Evolutionary conservation across 2,329 filamentous ascomycete species (phyloP), one percentile per base, ranked within the genome.

Genomic region (Bipolaris zeicola): DNA sequence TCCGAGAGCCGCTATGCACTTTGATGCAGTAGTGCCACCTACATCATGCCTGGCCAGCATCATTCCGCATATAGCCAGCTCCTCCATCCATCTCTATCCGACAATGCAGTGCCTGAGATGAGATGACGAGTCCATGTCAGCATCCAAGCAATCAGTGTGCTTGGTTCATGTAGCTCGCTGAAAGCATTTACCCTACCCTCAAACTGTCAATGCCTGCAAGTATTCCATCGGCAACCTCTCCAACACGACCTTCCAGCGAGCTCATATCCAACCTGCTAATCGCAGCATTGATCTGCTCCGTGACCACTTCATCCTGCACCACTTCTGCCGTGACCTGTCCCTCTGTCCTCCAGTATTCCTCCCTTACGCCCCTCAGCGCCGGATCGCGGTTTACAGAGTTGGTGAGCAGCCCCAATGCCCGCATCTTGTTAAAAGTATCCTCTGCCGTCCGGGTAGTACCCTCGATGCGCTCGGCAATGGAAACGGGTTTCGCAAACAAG

Each of bases 321-420:
- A 90, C 86, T 68, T 89, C 86, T 34, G 83, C 80, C 84, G 90
- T 91, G 28, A 91, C 75, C 49, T 84, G 80, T 6, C 86, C 89
- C 78, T 97, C 91, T 42, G 89, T 88, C 8, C 81, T 79, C 94
- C 94, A 98, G 77, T 97, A 97, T 14, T 81, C 83, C 64, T 88
- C 84, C 47, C 84, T 83, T 55, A 84, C 83, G 2, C 77, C 81
- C 57, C 92, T 85, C 74, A 97, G 78, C 41, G 83, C 84, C 60
- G 85, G 82, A 76, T 97, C 91, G 52, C 93, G 80, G 54, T 89
- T 81, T 14, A 90, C 84, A 2, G 91, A 91, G 78, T 97, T 97
- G 72, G 89, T 86, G 43, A 96, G 79, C 55, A 96, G 87, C 6
- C 87, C 89, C 36, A 90, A 78, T 0, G 89, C 90, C 64, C 85